These are phyloP conservation scores for Annulohypoxylon stygium DNA, from an alignment of 495 filamentous ascomycete genomes.

Conservation along the genomic window DNA sequence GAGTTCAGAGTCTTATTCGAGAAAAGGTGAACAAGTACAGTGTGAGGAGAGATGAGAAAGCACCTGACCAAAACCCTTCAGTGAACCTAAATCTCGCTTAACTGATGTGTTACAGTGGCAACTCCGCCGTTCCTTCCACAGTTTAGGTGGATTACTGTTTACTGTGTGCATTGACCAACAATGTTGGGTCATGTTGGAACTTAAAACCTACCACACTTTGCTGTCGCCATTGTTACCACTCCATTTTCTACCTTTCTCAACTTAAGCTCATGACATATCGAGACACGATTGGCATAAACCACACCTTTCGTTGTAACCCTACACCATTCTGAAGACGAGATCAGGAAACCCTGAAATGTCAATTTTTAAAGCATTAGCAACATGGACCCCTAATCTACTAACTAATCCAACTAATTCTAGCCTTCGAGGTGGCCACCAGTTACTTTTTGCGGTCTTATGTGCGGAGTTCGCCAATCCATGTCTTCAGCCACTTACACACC, in stretches of 20 bases:
- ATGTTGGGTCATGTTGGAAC: not conserved
- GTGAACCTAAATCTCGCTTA: constrained; percentile 12
- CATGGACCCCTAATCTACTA: constrained; percentile 31
- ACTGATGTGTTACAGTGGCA: not conserved
- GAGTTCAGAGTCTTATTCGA: constrained; percentile 8
- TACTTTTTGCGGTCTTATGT: too few species aligned
- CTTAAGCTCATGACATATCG: constrained; percentile 35
- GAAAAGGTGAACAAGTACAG: constrained; percentile 5
- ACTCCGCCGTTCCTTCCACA: constrained; percentile 13
- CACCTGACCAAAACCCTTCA: constrained; percentile 10
- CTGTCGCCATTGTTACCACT: constrained; percentile 4
- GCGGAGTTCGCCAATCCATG: constrained; percentile 28
- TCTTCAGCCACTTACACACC: constrained; percentile 18
- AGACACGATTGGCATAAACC: constrained; percentile 31
- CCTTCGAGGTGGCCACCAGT: too few species aligned
- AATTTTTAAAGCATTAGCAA: constrained; percentile 33
- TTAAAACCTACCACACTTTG: constrained; percentile 7
- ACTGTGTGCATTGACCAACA: constrained; percentile 28
- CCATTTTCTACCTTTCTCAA: constrained; percentile 14
- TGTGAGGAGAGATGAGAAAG: not conserved
- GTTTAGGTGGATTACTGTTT: not conserved
- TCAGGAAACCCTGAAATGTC: constrained; percentile 20
- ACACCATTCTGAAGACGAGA: constrained; percentile 29
- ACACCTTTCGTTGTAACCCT: constrained; percentile 36
- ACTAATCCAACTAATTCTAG: not conserved